phyloP scores from a whole-genome alignment of 208 protist genomes.

The Strigomonas oncopelti region DNA sequence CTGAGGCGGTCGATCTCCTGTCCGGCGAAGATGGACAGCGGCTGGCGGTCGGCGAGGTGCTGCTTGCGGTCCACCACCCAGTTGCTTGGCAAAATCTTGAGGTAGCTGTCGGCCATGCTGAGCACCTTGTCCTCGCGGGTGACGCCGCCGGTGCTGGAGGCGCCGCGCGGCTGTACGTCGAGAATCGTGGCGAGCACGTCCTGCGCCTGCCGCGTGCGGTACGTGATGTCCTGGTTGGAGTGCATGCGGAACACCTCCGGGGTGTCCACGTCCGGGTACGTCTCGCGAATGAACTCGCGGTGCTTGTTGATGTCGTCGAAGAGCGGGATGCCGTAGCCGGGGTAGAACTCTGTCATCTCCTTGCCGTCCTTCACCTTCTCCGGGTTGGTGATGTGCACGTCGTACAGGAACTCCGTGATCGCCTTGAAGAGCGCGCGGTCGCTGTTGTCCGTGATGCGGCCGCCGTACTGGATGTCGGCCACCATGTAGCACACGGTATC shows the following conservation, averaged over 20 bases:
- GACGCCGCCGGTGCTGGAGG: conserved; percentile 70
- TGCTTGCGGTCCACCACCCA: conserved; percentile 84
- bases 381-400: conserved; percentile 83
- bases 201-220: conserved; percentile 88
- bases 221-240: conserved; percentile 95
- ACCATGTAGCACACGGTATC: conserved; percentile 97
- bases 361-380: conserved; percentile 84
- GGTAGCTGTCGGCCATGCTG: conserved; percentile 85
- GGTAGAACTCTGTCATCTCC: conserved; percentile 83
- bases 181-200: conserved; percentile 95
- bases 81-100: conserved; percentile 88
- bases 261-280: conserved; percentile 93
- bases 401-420: conserved; percentile 94
- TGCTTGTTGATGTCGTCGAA: conserved; percentile 93
- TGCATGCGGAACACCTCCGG: conserved; percentile 98
- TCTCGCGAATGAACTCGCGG: conserved; percentile 91
- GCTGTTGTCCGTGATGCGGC: conserved; percentile 98
- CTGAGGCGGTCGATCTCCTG: conserved; percentile 96
- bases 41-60: conserved; percentile 82
- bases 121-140: conserved; percentile 93
- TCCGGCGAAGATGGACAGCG: conserved; percentile 94
- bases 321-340: conserved; percentile 83
- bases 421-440: conserved; percentile 97
- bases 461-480: conserved; percentile 98
- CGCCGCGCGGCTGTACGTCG: conserved; percentile 94